Base-by-base conservation (phyloP, 257 asterid genomes). In the Cordia subcordata region DNA sequence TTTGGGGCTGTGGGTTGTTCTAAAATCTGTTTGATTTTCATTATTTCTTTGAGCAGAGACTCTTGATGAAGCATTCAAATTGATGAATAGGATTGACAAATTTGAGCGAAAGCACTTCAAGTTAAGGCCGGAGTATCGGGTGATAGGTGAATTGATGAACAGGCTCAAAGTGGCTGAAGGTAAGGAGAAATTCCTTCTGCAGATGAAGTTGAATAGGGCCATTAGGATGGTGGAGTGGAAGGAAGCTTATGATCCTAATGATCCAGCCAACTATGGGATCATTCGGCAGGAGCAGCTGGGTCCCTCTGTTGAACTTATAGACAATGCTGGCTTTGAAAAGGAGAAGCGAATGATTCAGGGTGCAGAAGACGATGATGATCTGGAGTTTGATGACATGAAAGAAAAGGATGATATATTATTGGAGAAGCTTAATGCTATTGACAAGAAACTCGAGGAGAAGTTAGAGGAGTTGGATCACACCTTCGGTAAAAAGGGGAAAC, bases 101-200 rank as follows among this genome's bases (percentile, higher is more conserved):
- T 86, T 92, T 57, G 97, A 88, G 79, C 81, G 84, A 33, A 92
- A 82, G 77, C 95, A 86, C 66, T 84, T 86, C 55, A 64, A 18
- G 40, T 73, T 85, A 62, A 81, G 89, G 75, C 77, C 84, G 10
- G 99, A 92, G 81, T 88, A 88, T 58, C 79, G 94, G 58, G 97
- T 92, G 69, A 92, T 88, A 44, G 94, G 96, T 49, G 97, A 86
- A 67, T 77, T 92, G 67, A 82, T 86, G 94, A 84, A 86, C 68
- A 79, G 88, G 78, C 69, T 92, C 75, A 84, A 77, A 81, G 95
- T 86, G 50, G 85, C 99, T 57, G 88, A 83, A 76, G 99, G 93
- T 46, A 86, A 88, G 75, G 99, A 92, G 6, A 88, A 76, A 63
- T 88, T 88, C 66, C 81, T 92, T 44, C 85, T 92, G 60, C 97